phyloP scores from a whole-genome alignment of 2,329 filamentous ascomycete species.

The Nannizziopsis arthrosporioides region DNA sequence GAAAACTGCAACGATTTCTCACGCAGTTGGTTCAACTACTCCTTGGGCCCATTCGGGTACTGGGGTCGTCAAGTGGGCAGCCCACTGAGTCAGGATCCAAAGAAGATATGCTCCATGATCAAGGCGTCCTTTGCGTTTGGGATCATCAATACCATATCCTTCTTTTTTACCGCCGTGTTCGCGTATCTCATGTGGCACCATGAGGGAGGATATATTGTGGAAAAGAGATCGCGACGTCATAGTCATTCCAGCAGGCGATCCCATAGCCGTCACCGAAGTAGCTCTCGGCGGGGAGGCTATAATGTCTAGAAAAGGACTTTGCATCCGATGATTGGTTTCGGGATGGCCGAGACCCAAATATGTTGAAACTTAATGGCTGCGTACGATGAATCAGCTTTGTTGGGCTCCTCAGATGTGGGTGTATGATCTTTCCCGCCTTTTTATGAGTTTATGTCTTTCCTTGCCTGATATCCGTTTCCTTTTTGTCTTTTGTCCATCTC shows the following conservation, averaged over 20 bases:
- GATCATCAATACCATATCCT: slow-evolving; percentile 78
- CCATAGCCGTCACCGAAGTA: slow-evolving; percentile 13
- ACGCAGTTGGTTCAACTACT: slow-evolving; percentile 43
- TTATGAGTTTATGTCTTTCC: no score
- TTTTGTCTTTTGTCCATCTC: no score
- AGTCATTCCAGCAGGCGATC: slow-evolving; percentile 20
- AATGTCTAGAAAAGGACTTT: slow-evolving; percentile 14
- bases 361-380: no score
- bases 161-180: slow-evolving; percentile 63
- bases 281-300: slow-evolving; percentile 25
- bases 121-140: slow-evolving; percentile 82
- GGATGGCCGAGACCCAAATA: no score
- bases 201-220: slow-evolving; percentile 30
- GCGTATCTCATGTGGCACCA: slow-evolving; percentile 41
- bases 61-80: slow-evolving; percentile 39
- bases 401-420: background rate
- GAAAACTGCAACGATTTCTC: slow-evolving; percentile 57
- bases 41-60: slow-evolving; percentile 51
- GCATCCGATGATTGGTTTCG: no score
- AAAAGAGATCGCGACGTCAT: slow-evolving; percentile 24
- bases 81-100: slow-evolving; percentile 42
- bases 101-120: slow-evolving; percentile 81
- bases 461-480: no score
- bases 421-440: no score
- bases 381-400: no score